Conservation (phyloP, 768 basidiomycete species). For the Coprinopsis sp. region DNA sequence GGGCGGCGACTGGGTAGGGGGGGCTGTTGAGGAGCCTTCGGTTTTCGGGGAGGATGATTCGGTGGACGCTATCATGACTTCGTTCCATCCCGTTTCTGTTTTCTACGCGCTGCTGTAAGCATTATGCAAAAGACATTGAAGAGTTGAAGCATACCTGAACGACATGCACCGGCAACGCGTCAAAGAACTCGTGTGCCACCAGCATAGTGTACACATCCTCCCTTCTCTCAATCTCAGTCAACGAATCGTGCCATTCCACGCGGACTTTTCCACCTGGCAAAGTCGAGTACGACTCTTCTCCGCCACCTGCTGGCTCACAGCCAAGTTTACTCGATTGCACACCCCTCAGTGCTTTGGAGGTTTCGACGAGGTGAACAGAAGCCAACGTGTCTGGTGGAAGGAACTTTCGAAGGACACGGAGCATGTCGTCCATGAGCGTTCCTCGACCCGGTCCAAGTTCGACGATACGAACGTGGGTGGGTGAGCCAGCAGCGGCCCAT, state of each 20-base stretch:
- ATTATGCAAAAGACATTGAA: not conserved
- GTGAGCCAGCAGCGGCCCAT: conserved; percentile 54
- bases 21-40: conserved; percentile 8
- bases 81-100: conserved; percentile 77
- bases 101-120: conserved; percentile 43
- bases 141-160: conserved; percentile 55
- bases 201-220: conserved; percentile 69
- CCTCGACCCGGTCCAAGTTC: conserved; percentile 95
- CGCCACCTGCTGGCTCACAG: too few relatives aligned
- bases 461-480: conserved; percentile 59
- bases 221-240: conserved; percentile 59
- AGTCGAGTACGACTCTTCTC: too few relatives aligned
- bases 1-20: too few relatives aligned
- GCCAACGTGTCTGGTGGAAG: not conserved
- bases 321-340: too few relatives aligned
- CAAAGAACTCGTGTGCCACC: conserved; percentile 96
- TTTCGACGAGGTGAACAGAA: too few relatives aligned
- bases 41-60: conserved; percentile 14
- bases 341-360: conserved; percentile 32
- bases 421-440: conserved; percentile 84
- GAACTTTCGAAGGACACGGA: conserved; percentile 61
- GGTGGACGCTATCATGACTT: conserved; percentile 65
- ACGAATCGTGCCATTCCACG: conserved; percentile 67
- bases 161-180: conserved; percentile 89
- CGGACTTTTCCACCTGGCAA: conserved; percentile 26